Percentiles rank a stretch among this genome's conserved stretches.
These are phyloP conservation scores for Ministeria vibrans DNA, from an alignment of 78 protist species.

Conservation along the genomic window DNA sequence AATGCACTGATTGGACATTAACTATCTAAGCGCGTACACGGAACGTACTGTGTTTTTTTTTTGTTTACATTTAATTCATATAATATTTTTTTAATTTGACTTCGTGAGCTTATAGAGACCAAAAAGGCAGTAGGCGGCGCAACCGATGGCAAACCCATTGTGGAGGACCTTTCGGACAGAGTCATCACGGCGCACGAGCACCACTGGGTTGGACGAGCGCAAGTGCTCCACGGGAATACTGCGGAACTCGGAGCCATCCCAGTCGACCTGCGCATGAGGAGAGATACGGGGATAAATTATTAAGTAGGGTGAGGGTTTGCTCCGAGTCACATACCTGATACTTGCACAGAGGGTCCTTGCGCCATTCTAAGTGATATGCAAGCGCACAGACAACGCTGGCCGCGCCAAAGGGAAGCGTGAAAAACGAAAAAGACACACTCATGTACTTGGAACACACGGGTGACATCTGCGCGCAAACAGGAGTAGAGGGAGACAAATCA, in stretches of 20 bases:
- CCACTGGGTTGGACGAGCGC: background rate
- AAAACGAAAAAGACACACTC: conserved; percentile 4
- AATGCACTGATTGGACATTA: too few species aligned
- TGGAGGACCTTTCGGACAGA: background rate
- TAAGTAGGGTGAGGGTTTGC: background rate
- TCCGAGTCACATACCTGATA: background rate
- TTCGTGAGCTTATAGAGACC: too few species aligned
- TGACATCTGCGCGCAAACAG: too few species aligned
- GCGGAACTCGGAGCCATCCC: background rate
- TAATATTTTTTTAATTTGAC: too few species aligned
- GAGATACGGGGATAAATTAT: background rate
- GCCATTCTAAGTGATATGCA: background rate
- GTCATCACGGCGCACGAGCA: background rate
- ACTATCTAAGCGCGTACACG: too few species aligned
- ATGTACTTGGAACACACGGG: background rate
- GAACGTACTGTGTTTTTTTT: too few species aligned
- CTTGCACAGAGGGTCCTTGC: conserved; percentile 3
- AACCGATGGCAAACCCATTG: background rate
- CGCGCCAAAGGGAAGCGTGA: too few species aligned
- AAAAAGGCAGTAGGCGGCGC: background rate
- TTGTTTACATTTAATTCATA: too few species aligned
- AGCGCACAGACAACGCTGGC: too few species aligned
- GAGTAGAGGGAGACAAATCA: background rate
- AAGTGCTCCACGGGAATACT: background rate
- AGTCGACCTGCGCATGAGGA: background rate